Evolutionary conservation across 2,329 filamentous ascomycete species (phyloP).

Genomic region (Dothiorella sarmentorum): DNA sequence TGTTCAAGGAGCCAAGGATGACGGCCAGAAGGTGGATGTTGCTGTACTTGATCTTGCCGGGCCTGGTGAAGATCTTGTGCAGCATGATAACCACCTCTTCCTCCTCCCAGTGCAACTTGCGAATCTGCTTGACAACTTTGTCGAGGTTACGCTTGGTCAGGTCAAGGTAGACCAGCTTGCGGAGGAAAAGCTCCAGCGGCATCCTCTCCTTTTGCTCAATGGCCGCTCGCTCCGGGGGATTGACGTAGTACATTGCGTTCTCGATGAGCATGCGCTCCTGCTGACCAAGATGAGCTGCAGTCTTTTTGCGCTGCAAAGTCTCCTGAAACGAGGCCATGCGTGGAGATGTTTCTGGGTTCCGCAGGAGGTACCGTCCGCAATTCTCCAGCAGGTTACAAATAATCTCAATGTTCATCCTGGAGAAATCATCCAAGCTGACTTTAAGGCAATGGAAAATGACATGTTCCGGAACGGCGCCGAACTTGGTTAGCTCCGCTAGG

Average conservation of each 20-base stretch:
- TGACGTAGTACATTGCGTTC: slow-evolving; percentile 96
- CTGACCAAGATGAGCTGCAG: slow-evolving; percentile 89
- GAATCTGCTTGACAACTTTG: slow-evolving; percentile 89
- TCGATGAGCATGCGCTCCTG: slow-evolving; percentile 98
- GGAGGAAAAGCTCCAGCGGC: slow-evolving; percentile 86
- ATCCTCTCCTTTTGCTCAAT: slow-evolving; percentile 97
- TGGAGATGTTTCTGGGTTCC: slow-evolving; percentile 87
- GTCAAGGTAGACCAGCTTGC: slow-evolving; percentile 88
- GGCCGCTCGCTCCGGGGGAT: slow-evolving; percentile 86
- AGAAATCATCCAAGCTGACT: slow-evolving; percentile 95
- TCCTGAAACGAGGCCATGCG: slow-evolving; percentile 93
- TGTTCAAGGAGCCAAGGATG: slow-evolving; percentile 80
- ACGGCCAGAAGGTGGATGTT: slow-evolving; percentile 93
- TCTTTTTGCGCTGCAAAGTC: slow-evolving; percentile 92
- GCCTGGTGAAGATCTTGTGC: slow-evolving; percentile 91
- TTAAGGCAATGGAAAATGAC: slow-evolving; percentile 99
- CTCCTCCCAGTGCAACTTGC: slow-evolving; percentile 97
- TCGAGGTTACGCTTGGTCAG: slow-evolving; percentile 92
- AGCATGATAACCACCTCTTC: slow-evolving; percentile 74
- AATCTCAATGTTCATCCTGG: slow-evolving; percentile 98
- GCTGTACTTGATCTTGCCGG: slow-evolving; percentile 94
- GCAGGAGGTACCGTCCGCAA: slow-evolving; percentile 88
- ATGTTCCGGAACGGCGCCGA: slow-evolving; percentile 95
- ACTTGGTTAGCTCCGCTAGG: slow-evolving; percentile 94
- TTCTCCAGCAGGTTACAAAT: slow-evolving; percentile 95